These are phyloP conservation scores for Artomyces pyxidatus DNA, from an alignment of 768 basidiomycete species.

Conservation along the genomic window DNA sequence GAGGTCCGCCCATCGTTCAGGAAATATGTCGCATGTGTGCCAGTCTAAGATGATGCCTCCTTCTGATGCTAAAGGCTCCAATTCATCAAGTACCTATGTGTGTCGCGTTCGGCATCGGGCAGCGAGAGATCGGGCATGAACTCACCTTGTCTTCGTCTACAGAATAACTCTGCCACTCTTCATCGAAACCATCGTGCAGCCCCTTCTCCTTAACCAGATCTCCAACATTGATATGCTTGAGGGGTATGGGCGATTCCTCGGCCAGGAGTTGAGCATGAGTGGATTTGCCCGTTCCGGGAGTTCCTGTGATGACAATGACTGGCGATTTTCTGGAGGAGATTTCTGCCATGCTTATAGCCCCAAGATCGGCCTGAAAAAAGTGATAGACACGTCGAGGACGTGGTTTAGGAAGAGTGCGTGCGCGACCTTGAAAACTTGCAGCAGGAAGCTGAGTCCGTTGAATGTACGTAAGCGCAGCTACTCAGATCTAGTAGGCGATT, in stretches of 20 bases:
- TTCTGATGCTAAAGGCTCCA: slow-evolving; percentile 59
- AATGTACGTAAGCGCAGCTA: no score
- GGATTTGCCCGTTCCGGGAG: slow-evolving; percentile 94
- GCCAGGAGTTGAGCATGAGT: slow-evolving; percentile 84
- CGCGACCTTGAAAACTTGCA: no score
- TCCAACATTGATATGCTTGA: slow-evolving; percentile 84
- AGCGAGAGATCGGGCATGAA: not conserved
- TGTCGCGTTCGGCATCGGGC: not conserved
- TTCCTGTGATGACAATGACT: slow-evolving; percentile 81
- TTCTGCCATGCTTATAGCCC: slow-evolving; percentile 4
- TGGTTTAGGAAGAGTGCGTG: no score
- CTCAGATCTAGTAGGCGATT: no score
- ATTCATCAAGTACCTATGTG: slow-evolving; percentile 73
- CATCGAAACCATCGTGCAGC: slow-evolving; percentile 79
- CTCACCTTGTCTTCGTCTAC: slow-evolving; percentile 94
- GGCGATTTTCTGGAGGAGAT: slow-evolving; percentile 32
- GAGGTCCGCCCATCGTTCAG: slow-evolving; percentile 94
- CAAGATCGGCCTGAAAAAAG: no score
- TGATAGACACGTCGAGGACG: no score
- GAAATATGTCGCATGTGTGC: slow-evolving; percentile 91
- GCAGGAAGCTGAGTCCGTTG: no score
- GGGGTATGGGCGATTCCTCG: slow-evolving; percentile 57
- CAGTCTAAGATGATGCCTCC: slow-evolving; percentile 89
- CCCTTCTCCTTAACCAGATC: slow-evolving; percentile 80
- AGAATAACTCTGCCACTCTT: slow-evolving; percentile 91